Conservation (phyloP, 495 filamentous ascomycete species). For the Beverwykella pulmonaria region DNA sequence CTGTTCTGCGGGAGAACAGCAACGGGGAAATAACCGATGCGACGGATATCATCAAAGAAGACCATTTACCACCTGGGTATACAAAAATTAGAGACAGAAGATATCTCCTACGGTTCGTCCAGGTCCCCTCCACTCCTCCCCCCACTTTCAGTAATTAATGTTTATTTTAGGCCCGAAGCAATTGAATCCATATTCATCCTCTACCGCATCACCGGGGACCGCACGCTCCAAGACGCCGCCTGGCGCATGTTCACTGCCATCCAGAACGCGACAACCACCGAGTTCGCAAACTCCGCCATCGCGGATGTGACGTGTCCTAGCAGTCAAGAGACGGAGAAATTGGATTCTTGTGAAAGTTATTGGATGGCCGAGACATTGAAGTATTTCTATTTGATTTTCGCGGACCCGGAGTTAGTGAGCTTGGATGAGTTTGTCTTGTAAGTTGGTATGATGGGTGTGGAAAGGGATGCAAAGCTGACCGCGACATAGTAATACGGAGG, state of each 20-base stretch:
- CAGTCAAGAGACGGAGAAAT: constrained; percentile 19
- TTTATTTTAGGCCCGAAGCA: constrained; percentile 57
- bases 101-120: constrained; percentile 20
- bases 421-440: constrained; percentile 37
- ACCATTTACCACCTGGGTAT: constrained; percentile 61
- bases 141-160: not conserved
- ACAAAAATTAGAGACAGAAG: constrained; percentile 58
- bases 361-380: constrained; percentile 37
- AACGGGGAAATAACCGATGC: constrained; percentile 42
- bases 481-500: constrained; percentile 29
- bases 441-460: constrained; percentile 3
- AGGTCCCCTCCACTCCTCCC: not conserved
- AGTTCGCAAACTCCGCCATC: constrained; percentile 63
- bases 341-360: constrained; percentile 30
- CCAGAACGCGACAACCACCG: constrained; percentile 60
- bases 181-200: constrained; percentile 66
- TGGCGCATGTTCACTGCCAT: constrained; percentile 78
- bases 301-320: constrained; percentile 54
- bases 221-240: constrained; percentile 64
- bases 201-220: constrained; percentile 73
- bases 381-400: constrained; percentile 34
- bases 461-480: not conserved
- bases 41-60: constrained; percentile 44
- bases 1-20: constrained; percentile 26
- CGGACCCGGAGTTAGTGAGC: constrained; percentile 25